Conservation (phyloP, 768 basidiomycete species). For the Boletus sp. region DNA sequence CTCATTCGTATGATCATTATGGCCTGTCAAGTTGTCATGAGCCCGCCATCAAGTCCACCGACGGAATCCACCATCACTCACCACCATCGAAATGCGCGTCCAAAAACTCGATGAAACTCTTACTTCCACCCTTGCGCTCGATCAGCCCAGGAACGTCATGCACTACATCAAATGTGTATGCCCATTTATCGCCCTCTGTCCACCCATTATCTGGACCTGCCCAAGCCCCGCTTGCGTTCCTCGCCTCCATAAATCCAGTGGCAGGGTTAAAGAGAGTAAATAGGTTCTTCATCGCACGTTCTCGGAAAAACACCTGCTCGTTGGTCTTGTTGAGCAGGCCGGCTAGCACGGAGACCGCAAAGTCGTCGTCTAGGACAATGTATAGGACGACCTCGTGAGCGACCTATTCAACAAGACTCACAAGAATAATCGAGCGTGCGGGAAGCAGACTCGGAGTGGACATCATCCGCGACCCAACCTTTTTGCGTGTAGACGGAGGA, state of each 20-base stretch:
- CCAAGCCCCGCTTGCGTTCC: slow-evolving; percentile 64
- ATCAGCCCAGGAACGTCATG: slow-evolving; percentile 67
- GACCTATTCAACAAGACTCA: slow-evolving; percentile 31
- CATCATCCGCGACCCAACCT: slow-evolving; percentile 76
- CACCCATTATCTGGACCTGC: slow-evolving; percentile 71
- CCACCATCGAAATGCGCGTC: slow-evolving; percentile 54
- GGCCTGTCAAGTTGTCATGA: slow-evolving; percentile 40
- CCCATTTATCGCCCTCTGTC: slow-evolving; percentile 81
- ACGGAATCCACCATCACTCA: slow-evolving; percentile 18
- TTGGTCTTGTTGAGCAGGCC: slow-evolving; percentile 46
- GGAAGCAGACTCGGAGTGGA: slow-evolving; percentile 77
- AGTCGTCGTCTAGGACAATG: slow-evolving; percentile 63
- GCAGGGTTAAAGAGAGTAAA: slow-evolving; percentile 61
- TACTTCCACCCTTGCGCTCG: slow-evolving; percentile 59
- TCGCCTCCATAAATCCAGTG: slow-evolving; percentile 82
- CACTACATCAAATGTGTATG: slow-evolving; percentile 75
- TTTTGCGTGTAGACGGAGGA: slow-evolving; percentile 61
- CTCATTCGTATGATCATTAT: slow-evolving; percentile 84
- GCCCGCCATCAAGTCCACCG: background rate
- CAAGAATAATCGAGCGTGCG: slow-evolving; percentile 79
- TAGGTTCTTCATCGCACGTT: slow-evolving; percentile 54
- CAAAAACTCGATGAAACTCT: slow-evolving; percentile 60
- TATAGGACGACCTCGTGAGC: background rate
- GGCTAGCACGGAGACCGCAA: slow-evolving; percentile 65
- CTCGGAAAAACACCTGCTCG: slow-evolving; percentile 48